Percentiles rank a stretch among this genome's conserved stretches.
These are phyloP conservation scores for Phytopythium delawarense DNA, from an alignment of 352 stramenopile genomes.

Conservation along the genomic window DNA sequence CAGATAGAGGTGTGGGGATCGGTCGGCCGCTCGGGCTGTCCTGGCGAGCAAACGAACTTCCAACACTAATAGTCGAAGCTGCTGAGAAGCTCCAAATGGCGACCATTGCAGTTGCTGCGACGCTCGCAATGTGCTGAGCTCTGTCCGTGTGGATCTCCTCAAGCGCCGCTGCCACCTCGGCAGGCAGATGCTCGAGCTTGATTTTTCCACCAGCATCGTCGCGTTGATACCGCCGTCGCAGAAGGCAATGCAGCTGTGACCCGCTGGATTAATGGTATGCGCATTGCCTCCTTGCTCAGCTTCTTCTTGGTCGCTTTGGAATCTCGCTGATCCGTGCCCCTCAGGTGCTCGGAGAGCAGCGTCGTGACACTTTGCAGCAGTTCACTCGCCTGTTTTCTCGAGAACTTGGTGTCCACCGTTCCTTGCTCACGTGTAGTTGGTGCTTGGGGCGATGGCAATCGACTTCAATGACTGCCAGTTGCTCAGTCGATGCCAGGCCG, in stretches of 20 bases:
- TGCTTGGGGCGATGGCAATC: constrained; percentile 16
- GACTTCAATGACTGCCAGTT: too few relatives aligned
- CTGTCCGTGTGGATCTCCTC: constrained; percentile 18
- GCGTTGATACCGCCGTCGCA: too few relatives aligned
- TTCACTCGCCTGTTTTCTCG: constrained; percentile 32
- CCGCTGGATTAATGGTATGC: constrained; percentile 20
- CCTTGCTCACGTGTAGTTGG: constrained; percentile 48
- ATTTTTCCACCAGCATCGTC: constrained; percentile 23
- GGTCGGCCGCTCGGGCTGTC: neutral
- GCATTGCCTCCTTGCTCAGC: constrained; percentile 49
- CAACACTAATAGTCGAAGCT: neutral
- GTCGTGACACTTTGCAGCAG: constrained; percentile 36
- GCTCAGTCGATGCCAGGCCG: too few relatives aligned
- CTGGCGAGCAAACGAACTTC: too few relatives aligned
- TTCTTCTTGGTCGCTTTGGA: constrained; percentile 55
- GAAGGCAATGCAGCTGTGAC: too few relatives aligned
- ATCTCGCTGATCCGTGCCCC: constrained; percentile 42
- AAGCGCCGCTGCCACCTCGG: constrained; percentile 34
- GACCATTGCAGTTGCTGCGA: constrained; percentile 3
- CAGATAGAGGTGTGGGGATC: constrained; percentile 3
- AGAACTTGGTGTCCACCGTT: constrained; percentile 33
- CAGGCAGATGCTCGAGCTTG: constrained; percentile 38
- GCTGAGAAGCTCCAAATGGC: neutral
- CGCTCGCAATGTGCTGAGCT: neutral
- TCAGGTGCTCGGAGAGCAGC: constrained; percentile 30